Base-by-base conservation (phyloP, 257 asterid species). In the Euphrasia confusa region DNA sequence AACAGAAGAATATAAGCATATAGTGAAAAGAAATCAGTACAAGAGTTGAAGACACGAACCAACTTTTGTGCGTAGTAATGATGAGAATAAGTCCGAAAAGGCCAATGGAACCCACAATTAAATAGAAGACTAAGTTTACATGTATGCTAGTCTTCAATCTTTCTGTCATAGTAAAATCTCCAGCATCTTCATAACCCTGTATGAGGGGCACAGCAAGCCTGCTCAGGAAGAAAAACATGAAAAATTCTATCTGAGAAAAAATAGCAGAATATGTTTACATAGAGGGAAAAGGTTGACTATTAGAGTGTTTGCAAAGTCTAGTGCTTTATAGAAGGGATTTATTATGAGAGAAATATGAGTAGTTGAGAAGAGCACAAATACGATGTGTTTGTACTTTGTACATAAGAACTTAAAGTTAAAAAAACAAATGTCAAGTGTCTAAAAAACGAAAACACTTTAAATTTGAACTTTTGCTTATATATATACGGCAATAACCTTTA, bases 111-210 rank as follows among this genome's bases (percentile, higher is more conserved):
- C 99, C 99, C 81, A 93, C 86, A 71, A 87, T 77, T 68, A 79
- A 75, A 71, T 93, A 93, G 83, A 93, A 93, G 74, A 93, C 78
- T 79, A 93, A 75, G 85, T 93, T 93, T 68, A 85, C 95, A 75
- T 73, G 99, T 63, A 93, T 67, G 83, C 99, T 93, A 61, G 99
- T 89, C 89, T 80, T 93, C 81, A 93, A 72, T 80, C 96, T 84
- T 79, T 93, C 97, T 66, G 77, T 71, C 81, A 89, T 68, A 11
- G 94, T 85, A 73, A 89, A 93, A 73, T 93, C 99, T 33, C 99
- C 99, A 66, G 99, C 96, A 75, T 93, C 99, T 84, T 93, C 97
- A 72, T 81, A 93, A 73, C 97, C 99, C 80, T 93, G 99, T 71
- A 93, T 79, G 71, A 93, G 97, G 71, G 99, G 99, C 74, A 82